Conservation (phyloP, 2,329 filamentous ascomycete genomes). For the Coniella lustricola region DNA sequence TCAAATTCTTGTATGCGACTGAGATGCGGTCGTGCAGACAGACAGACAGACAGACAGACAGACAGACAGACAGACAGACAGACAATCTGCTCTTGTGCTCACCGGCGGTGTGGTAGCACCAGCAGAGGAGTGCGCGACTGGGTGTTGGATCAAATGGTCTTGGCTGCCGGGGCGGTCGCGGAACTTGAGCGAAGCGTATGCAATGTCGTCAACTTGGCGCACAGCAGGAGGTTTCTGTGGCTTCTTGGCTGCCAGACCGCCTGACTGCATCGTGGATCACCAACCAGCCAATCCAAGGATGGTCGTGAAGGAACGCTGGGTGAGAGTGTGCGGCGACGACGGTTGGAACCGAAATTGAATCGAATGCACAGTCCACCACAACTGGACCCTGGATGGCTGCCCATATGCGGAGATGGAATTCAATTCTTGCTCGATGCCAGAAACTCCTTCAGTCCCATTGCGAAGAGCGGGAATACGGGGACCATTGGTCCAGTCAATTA, state of each 20-base stretch:
- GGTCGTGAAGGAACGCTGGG: background rate
- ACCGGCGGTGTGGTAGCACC: background rate
- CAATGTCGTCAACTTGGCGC: background rate
- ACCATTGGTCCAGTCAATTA: too few relatives aligned
- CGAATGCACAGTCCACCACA: too few relatives aligned
- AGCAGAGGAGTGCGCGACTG: background rate
- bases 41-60: too few relatives aligned
- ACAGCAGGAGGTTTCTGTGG: background rate
- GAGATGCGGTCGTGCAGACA: too few relatives aligned
- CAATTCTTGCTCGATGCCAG: too few relatives aligned
- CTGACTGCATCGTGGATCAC: background rate
- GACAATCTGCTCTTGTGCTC: background rate
- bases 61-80: background rate
- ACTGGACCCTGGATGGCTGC: too few relatives aligned
- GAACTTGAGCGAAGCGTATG: background rate
- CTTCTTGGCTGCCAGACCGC: background rate
- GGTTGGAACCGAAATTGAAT: too few relatives aligned
- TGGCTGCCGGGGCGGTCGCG: background rate
- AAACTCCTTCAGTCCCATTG: too few relatives aligned
- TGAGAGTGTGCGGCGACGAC: too few relatives aligned
- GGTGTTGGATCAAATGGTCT: conserved; percentile 1
- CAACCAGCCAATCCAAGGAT: background rate
- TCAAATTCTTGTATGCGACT: background rate
- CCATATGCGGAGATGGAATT: too few relatives aligned
- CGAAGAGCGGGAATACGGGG: too few relatives aligned